These are phyloP conservation scores for Mitragyna speciosa DNA, from an alignment of 257 asterid genomes.

Conservation along the genomic window DNA sequence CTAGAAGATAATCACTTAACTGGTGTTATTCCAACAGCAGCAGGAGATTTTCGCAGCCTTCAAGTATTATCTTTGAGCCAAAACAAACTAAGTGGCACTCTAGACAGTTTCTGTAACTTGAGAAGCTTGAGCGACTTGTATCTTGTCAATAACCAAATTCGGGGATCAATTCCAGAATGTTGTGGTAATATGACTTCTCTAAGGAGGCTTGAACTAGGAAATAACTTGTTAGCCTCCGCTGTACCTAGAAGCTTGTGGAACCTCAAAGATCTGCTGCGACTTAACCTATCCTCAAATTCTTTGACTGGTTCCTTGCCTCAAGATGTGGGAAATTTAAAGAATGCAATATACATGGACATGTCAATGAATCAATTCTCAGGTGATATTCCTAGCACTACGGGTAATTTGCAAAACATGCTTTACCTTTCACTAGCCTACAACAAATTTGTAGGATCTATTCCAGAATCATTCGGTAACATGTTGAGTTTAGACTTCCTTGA, in stretches of 20 bases:
- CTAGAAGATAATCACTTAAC: background rate
- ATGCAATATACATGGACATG: background rate
- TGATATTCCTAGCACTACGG: conserved; percentile 4
- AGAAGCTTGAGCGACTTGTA: background rate
- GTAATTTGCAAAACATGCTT: conserved; percentile 1
- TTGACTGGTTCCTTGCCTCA: background rate
- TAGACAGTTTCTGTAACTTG: background rate
- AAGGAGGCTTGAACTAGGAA: background rate
- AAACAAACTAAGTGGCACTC: too few species aligned
- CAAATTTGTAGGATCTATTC: background rate
- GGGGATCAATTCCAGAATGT: background rate
- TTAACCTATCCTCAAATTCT: background rate
- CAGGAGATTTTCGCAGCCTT: too few species aligned
- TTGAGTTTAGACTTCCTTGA: background rate
- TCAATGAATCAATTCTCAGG: conserved; percentile 17
- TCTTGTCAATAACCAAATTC: background rate
- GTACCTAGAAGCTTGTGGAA: background rate
- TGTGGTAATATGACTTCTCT: background rate
- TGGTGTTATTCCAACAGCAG: background rate
- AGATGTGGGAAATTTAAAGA: conserved; percentile 3
- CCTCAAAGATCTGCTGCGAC: background rate
- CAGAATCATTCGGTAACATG: conserved; percentile 8
- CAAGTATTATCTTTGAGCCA: too few species aligned
- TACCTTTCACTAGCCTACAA: background rate
- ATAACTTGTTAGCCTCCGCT: background rate